Evolutionary conservation across 116 monocot genomes (phyloP).

Genomic region (Trichopus zeylanicus): DNA sequence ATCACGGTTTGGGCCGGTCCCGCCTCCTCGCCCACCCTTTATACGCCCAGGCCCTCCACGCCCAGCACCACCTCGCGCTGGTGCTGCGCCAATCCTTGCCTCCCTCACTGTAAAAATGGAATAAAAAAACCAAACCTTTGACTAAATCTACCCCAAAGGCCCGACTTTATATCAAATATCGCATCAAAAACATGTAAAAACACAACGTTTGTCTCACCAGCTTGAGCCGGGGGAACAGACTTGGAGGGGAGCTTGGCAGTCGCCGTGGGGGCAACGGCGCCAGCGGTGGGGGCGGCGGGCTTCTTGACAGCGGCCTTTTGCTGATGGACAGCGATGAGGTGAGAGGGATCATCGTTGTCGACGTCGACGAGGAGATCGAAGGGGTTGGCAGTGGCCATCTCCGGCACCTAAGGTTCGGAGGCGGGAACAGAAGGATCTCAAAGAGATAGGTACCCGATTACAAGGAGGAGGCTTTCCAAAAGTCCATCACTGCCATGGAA

Average conservation of each 20-base stretch:
- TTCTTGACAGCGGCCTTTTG: constrained; percentile 43
- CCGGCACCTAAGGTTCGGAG: too few relatives aligned
- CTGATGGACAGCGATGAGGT: constrained; percentile 48
- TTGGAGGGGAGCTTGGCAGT: constrained; percentile 53
- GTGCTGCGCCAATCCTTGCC: constrained; percentile 7
- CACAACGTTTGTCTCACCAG: constrained; percentile 32
- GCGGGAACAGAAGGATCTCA: too few relatives aligned
- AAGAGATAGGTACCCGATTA: too few relatives aligned
- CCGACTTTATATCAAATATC: background rate
- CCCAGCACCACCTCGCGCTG: constrained; percentile 14
- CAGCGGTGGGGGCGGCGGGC: constrained; percentile 12
- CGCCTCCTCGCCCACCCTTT: constrained; percentile 27
- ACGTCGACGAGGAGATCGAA: too few relatives aligned
- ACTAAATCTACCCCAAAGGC: background rate
- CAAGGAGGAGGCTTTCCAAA: too few relatives aligned
- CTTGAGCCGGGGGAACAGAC: constrained; percentile 61
- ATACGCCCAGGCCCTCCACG: constrained; percentile 25
- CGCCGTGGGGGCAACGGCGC: constrained; percentile 2
- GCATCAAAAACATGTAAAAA: background rate
- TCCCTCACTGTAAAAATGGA: constrained; percentile 41
- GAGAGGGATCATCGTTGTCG: too few relatives aligned
- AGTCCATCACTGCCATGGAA: too few relatives aligned
- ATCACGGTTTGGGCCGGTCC: too few relatives aligned
- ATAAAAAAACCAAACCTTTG: background rate
- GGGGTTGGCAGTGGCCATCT: too few relatives aligned